phyloP scores from a whole-genome alignment of 176 grass and related monocot species.

The Raddia guianensis region DNA sequence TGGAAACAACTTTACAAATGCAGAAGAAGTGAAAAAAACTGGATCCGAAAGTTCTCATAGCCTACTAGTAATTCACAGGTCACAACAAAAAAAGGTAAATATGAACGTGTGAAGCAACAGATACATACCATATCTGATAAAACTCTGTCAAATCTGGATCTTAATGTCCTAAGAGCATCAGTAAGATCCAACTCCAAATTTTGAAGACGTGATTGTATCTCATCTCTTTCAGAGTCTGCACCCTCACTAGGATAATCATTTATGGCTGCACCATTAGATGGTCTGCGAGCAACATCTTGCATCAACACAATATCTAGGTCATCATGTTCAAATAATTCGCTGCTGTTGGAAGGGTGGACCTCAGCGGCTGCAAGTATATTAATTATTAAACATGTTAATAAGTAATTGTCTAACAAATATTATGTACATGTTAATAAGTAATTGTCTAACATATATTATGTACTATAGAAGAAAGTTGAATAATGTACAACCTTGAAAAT shows the following conservation, averaged over 20 bases:
- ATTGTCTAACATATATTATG: constrained; percentile 34
- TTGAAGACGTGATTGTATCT: constrained; percentile 71
- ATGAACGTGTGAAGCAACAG: constrained; percentile 13
- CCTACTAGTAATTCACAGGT: constrained; percentile 26
- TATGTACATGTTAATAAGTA: constrained; percentile 38
- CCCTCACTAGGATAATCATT: constrained; percentile 42
- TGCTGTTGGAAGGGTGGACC: constrained; percentile 49
- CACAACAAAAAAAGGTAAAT: constrained; percentile 10
- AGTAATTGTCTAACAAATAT: constrained; percentile 33
- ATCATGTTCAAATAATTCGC: constrained; percentile 25
- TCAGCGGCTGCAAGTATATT: constrained; percentile 57
- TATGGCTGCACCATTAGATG: constrained; percentile 43
- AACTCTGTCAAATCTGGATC: constrained; percentile 68
- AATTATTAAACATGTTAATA: constrained; percentile 42
- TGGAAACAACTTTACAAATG: not conserved
- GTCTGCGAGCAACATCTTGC: constrained; percentile 34
- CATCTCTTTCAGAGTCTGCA: constrained; percentile 49
- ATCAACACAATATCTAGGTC: constrained; percentile 27
- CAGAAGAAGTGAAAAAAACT: constrained; percentile 31
- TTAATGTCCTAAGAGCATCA: constrained; percentile 58
- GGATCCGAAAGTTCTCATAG: not conserved
- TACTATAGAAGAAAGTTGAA: constrained; percentile 28
- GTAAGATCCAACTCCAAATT: constrained; percentile 77
- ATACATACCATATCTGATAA: constrained; percentile 61
- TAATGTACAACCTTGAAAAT: constrained; percentile 59